Conservation (phyloP, 768 basidiomycete genomes). For the Lactarius hengduanensis region DNA sequence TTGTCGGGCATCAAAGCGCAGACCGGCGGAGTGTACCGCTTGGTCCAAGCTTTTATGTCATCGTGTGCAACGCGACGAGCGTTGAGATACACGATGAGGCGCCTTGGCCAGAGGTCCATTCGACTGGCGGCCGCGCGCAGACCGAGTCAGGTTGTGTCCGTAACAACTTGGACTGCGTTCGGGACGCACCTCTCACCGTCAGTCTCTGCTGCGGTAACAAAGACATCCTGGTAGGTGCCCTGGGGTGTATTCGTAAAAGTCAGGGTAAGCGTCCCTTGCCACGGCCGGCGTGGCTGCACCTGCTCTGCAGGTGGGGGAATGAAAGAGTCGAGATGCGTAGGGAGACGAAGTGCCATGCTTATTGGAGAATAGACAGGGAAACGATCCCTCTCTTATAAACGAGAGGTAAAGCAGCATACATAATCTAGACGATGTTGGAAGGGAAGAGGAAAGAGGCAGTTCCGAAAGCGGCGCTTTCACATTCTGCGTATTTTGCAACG, state of each 20-base stretch:
- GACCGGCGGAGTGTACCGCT: slow-evolving; percentile 44
- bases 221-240: slow-evolving; percentile 48
- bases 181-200: slow-evolving; percentile 66
- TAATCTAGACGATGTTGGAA: too few relatives aligned
- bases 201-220: slow-evolving; percentile 64
- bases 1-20: slow-evolving; percentile 66
- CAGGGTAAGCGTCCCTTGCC: slow-evolving; percentile 56
- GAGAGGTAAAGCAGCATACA: not conserved
- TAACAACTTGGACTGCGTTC: slow-evolving; percentile 9
- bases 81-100: slow-evolving; percentile 43
- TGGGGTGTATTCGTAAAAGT: slow-evolving; percentile 47
- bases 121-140: slow-evolving; percentile 37
- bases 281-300: slow-evolving; percentile 44
- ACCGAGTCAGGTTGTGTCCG: slow-evolving; percentile 11
- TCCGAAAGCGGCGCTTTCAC: slow-evolving; percentile 11
- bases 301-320: slow-evolving; percentile 55
- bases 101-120: slow-evolving; percentile 54
- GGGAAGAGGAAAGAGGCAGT: slow-evolving; percentile 4
- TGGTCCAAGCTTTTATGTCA: slow-evolving; percentile 54
- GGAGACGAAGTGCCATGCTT: slow-evolving; percentile 59
- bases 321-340: slow-evolving; percentile 57
- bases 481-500: not conserved
- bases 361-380: slow-evolving; percentile 1
- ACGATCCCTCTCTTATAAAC: slow-evolving; percentile 21
- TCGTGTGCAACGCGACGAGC: slow-evolving; percentile 44